phyloP scores from a whole-genome alignment of 805 yeast species.

The Starmerella cellae region DNA sequence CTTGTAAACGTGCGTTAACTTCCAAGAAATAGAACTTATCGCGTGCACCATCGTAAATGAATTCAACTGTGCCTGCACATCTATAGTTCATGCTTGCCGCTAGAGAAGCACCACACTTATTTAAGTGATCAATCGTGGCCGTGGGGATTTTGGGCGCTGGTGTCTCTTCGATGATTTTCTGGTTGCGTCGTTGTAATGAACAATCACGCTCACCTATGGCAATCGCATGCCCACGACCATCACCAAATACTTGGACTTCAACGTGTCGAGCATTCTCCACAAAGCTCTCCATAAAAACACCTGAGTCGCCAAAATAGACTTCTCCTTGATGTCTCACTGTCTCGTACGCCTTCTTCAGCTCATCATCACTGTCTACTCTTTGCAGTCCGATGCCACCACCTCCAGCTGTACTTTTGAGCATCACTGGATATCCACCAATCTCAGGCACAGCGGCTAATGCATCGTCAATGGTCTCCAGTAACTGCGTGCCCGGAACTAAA shows the following conservation, averaged over 20 bases:
- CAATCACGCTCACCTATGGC: conserved; percentile 97
- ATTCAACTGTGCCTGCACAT: conserved; percentile 97
- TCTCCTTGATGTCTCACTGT: conserved; percentile 90
- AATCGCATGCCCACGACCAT: conserved; percentile 83
- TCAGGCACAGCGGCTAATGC: conserved; percentile 63
- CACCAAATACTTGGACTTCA: conserved; percentile 93
- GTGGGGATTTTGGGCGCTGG: conserved; percentile 93
- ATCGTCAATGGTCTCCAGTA: conserved; percentile 56
- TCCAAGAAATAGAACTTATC: conserved; percentile 90
- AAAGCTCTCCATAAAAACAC: conserved; percentile 87
- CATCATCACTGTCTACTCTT: conserved; percentile 71
- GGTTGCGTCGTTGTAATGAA: conserved; percentile 93
- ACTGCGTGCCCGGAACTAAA: conserved; percentile 90
- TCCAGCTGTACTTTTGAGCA: conserved; percentile 97
- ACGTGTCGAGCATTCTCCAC: conserved; percentile 94
- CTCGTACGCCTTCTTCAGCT: conserved; percentile 71
- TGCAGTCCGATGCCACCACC: conserved; percentile 99
- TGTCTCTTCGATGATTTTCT: conserved; percentile 90
- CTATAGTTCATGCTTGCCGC: conserved; percentile 77
- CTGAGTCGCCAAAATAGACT: conserved; percentile 86
- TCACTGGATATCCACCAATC: conserved; percentile 63
- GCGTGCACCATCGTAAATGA: conserved; percentile 71
- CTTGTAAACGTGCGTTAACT: conserved; percentile 93
- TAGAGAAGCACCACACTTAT: conserved; percentile 71
- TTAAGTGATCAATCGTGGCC: conserved; percentile 57